Conservation (phyloP, 148 eudicot species). For the Rhododendron molle region DNA sequence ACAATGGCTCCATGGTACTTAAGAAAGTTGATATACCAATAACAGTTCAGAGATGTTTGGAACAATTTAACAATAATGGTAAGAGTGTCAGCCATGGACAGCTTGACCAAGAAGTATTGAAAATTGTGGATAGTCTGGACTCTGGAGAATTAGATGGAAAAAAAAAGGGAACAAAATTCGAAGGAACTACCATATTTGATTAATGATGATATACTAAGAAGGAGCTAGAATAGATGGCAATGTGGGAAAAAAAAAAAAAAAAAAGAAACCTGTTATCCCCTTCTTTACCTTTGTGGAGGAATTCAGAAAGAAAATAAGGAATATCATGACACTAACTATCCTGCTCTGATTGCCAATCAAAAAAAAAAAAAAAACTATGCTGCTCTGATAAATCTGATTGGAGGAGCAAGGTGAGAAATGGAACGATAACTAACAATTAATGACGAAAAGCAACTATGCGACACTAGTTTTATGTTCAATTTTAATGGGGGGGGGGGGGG, state of each 20-base stretch:
- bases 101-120: background rate
- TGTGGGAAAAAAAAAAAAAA: too few species aligned
- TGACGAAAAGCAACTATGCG: background rate
- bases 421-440: background rate
- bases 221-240: background rate
- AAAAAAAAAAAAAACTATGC: too few species aligned
- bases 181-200: background rate
- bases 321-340: background rate
- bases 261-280: background rate
- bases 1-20: background rate
- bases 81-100: background rate
- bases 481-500: background rate
- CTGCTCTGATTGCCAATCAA: background rate
- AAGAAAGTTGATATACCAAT: background rate
- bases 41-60: background rate
- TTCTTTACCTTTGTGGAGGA: background rate
- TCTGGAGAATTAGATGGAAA: background rate
- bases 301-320: background rate
- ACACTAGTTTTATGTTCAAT: background rate
- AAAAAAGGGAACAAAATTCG: background rate
- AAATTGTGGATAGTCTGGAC: background rate
- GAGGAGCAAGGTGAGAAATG: background rate
- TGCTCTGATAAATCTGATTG: background rate
- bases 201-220: background rate
- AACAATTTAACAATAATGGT: background rate